Conservation (phyloP, 106 monocot genomes). For the Allium fistulosum region DNA sequence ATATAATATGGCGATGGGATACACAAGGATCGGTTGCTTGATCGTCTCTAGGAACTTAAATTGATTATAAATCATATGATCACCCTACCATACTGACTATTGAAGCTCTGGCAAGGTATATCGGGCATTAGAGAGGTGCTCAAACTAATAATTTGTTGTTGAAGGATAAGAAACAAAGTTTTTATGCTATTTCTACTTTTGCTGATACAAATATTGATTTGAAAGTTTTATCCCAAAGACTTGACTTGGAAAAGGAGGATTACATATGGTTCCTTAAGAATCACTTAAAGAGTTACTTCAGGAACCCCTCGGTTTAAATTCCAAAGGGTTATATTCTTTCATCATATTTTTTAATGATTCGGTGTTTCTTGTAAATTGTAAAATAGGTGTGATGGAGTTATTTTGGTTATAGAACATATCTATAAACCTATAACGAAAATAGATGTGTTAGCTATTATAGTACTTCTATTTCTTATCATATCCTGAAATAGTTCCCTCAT, state of each 20-base stretch:
- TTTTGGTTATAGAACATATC: too few species aligned
- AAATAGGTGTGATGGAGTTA: too few species aligned
- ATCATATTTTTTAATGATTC: too few species aligned
- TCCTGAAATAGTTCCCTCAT: too few species aligned
- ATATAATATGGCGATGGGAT: conserved; percentile 21
- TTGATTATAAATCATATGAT: conserved; percentile 47
- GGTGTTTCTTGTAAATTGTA: too few species aligned
- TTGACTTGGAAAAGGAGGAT: conserved; percentile 95
- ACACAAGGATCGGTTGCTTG: conserved; percentile 59
- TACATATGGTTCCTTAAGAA: conserved; percentile 98
- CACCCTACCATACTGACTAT: conserved; percentile 86
- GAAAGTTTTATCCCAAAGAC: conserved; percentile 87
- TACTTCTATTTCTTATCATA: too few species aligned
- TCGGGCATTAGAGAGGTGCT: conserved; percentile 79
- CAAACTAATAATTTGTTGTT: conserved; percentile 83
- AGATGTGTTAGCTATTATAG: too few species aligned
- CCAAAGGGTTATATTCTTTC: too few species aligned
- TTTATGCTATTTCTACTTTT: conserved; percentile 76
- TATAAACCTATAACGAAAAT: too few species aligned
- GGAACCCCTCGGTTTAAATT: conserved; percentile 56
- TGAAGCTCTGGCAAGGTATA: conserved; percentile 83
- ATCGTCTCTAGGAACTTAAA: conserved; percentile 68
- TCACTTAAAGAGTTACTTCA: conserved; percentile 54
- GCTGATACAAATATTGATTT: not conserved
- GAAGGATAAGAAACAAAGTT: conserved; percentile 89